Evolutionary conservation across 2,329 filamentous ascomycete species (phyloP).

Genomic region (Fusarium incarnatum): DNA sequence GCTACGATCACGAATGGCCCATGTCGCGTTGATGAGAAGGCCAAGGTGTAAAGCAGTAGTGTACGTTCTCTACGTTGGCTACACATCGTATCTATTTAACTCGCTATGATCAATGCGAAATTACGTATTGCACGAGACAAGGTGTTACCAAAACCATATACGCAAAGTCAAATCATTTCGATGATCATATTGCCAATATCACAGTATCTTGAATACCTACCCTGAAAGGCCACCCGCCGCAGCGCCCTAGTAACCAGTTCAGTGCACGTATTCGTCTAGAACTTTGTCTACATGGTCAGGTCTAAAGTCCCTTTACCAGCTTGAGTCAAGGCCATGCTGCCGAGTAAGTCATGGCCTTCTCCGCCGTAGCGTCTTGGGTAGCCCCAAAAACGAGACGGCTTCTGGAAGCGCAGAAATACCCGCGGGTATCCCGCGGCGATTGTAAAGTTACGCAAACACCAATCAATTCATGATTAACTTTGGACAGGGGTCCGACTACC

Average conservation of each 20-base stretch:
- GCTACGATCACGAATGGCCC: neutral
- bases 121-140: neutral
- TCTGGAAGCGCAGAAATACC: constrained; percentile 82
- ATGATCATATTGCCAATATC: neutral
- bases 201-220: constrained; percentile 57
- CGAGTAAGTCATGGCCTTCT: constrained; percentile 71
- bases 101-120: neutral
- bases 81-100: neutral
- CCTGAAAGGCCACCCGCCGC: constrained; percentile 67
- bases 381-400: constrained; percentile 72
- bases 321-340: constrained; percentile 55
- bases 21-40: neutral
- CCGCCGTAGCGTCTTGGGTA: constrained; percentile 69
- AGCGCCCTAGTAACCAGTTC: constrained; percentile 76
- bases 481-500: constrained; percentile 73
- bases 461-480: constrained; percentile 54
- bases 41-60: neutral
- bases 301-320: constrained; percentile 81
- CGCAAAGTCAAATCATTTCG: neutral
- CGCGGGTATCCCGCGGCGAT: constrained; percentile 69
- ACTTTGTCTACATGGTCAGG: constrained; percentile 86
- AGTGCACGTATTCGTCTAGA: constrained; percentile 73
- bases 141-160: neutral
- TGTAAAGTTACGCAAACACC: constrained; percentile 57
- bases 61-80: neutral